Conservation (phyloP, 805 yeast species). For the Candida tibetensis region DNA sequence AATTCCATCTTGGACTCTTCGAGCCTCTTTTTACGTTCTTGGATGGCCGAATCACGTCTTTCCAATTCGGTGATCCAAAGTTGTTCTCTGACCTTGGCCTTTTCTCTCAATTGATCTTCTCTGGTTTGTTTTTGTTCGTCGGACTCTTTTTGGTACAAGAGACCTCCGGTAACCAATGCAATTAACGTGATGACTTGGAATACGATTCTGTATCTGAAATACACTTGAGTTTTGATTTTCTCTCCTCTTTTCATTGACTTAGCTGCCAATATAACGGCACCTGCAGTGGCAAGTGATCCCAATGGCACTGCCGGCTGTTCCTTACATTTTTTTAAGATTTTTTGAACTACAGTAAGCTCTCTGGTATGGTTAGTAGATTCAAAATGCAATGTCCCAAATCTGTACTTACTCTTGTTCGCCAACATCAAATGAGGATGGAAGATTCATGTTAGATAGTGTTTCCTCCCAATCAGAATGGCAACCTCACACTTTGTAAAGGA, state of each 20-base stretch:
- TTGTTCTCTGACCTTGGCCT: conserved; percentile 81
- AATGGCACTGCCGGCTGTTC: conserved; percentile 89
- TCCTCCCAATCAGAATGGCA: too few species aligned
- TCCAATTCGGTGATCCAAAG: conserved; percentile 90
- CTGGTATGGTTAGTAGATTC: conserved; percentile 10
- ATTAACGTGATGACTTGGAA: conserved; percentile 80
- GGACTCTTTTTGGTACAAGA: conserved; percentile 55
- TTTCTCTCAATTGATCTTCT: conserved; percentile 66
- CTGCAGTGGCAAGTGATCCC: conserved; percentile 74
- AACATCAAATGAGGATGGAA: conserved; percentile 52
- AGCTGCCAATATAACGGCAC: conserved; percentile 78
- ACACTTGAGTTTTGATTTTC: conserved; percentile 71
- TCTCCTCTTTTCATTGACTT: conserved; percentile 72
- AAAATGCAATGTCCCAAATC: background rate
- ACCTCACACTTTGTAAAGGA: too few species aligned
- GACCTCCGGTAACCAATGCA: conserved; percentile 80
- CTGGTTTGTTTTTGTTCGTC: conserved; percentile 45
- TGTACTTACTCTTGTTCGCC: conserved; percentile 47
- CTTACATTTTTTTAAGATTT: conserved; percentile 59
- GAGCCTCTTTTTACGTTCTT: conserved; percentile 65
- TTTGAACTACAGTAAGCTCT: conserved; percentile 48
- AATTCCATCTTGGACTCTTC: conserved; percentile 53
- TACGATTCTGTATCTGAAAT: conserved; percentile 88
- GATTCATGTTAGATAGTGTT: conserved; percentile 3
- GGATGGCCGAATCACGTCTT: conserved; percentile 73